Evolutionary conservation across 2,329 filamentous ascomycete genomes (phyloP), one percentile per base, ranked within the genome.

Genomic region (Setomelanomma holmii): DNA sequence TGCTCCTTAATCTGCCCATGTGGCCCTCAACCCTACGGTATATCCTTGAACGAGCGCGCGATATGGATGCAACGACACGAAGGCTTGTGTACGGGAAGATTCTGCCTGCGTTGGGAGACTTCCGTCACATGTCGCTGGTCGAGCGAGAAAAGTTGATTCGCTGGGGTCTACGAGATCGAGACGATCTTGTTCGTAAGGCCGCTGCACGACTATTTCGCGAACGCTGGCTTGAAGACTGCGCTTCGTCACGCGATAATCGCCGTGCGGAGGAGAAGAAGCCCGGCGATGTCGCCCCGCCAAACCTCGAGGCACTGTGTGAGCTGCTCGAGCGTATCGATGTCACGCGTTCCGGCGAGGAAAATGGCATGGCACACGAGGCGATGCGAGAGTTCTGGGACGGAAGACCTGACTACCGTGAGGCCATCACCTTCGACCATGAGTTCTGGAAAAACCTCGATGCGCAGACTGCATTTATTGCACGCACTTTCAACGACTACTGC

Each of bases 301-400:
- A 83, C 53, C 84, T 95, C 8, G 88, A 93, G n/a, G 92, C 89
- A 0, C 80, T 99, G 5, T 83, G 95, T 3, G 95, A 99, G 73
- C 83, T 99, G 0, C 81, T 99, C 4, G 95, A 99, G 77, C 87
- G 95, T 61, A 95, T 99, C 54, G 93, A 99, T 64, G 87, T 98
- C 2, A 86, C 96, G 58, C 95, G 95, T 71, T 93, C 92, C 4
- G 93, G 92, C 1, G 86, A 89, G 17, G 93, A 97, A 71, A 90
- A 89, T 49, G 96, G 95, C 5, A 90, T 98, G 53, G 93, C 91
- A 1, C 83, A 96, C 7, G 90, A 97, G 69, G 95, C 95, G 1
- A 97, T 99, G 93, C 89, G 86, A 55, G 90, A 91, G 41, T 98
- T 99, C 75, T 99, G 95, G 95, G 90, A 95, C 61, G 91, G 93